Evolutionary conservation across 495 filamentous ascomycete species (phyloP), one percentile per base, ranked within the genome.

Genomic region (Durotheca rogersii): DNA sequence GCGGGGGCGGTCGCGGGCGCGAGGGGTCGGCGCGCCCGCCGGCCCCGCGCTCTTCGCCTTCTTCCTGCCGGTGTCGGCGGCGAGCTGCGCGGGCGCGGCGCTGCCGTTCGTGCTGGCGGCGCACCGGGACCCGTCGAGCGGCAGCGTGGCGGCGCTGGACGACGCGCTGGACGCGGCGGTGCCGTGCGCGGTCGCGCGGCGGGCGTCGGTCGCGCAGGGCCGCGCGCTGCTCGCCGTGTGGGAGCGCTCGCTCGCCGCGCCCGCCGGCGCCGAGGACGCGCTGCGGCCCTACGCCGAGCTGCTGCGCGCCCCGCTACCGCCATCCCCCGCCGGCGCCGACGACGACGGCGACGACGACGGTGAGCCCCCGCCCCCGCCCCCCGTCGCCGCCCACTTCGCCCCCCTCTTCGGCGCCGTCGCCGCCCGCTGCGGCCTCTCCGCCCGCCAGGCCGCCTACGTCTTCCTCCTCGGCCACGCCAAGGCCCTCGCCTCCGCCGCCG

Each of bases 391-490:
- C 0, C 90, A 96, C 63, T 79, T 94, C 17, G 80, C 86, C 7
- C 88, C 90, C 0, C 66, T 95, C 0, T 96, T 89, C 76, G 90
- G 88, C 5, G 80, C 80, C 12, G 77, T 95, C 2, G 82, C 83
- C 11, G 63, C 68, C 7, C 79, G 83, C 3, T 78, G 87, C 49
- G 79, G 81, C 0, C 67, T 96, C 18, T 65, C 75, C 23, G 57
- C 78, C 4, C 72, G 75, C n/a, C 81, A 88, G 53, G 68, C 90
- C 7, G 83, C 86, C 3, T 95, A 95, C 67, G 74, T 92, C 3
- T 97, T 91, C 67, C 71, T 98, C 61, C 73, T 96, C 46, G 84
- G 85, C 44, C 93, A 97, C 66, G 86, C 86, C 12, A 93, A 95
- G 67, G 89, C 92, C 1, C 73, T 96, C 18, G 72, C 95, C 7